Percentiles rank a stretch among this genome's conserved stretches.
These are phyloP conservation scores for Trypanosoma platydactyli DNA, from an alignment of 208 protist genomes.

Conservation along the genomic window DNA sequence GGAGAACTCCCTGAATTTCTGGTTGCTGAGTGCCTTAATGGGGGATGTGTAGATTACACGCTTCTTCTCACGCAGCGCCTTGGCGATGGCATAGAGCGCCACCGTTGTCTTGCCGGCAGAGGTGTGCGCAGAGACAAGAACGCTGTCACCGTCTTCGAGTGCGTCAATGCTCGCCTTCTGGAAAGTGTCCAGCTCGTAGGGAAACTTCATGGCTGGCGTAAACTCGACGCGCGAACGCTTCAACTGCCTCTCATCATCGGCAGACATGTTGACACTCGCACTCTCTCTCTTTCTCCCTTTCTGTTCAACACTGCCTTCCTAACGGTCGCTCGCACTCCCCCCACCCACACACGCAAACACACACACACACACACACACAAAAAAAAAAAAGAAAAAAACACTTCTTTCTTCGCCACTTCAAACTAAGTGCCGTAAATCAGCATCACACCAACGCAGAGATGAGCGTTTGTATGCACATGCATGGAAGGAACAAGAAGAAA, in stretches of 20 bases:
- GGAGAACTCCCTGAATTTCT: constrained; percentile 99
- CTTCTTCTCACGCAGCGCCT: constrained; percentile 96
- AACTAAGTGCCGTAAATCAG: too few species aligned
- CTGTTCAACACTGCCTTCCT: background rate
- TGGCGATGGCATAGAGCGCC: constrained; percentile 99
- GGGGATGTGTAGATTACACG: constrained; percentile 99
- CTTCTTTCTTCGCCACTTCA: too few species aligned
- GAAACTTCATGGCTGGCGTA: constrained; percentile 91
- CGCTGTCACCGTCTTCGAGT: constrained; percentile 96
- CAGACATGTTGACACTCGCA: constrained; percentile 18
- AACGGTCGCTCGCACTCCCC: background rate
- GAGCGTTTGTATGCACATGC: too few species aligned
- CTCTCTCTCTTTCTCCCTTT: constrained; percentile 20
- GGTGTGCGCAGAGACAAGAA: constrained; percentile 99
- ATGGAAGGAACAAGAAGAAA: too few species aligned
- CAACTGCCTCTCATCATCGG: constrained; percentile 31
- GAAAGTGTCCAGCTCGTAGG: constrained; percentile 96
- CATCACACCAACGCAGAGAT: too few species aligned
- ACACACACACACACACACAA: too few species aligned
- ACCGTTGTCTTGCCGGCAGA: constrained; percentile 99
- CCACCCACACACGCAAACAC: background rate
- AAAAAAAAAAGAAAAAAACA: too few species aligned
- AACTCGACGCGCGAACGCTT: constrained; percentile 72
- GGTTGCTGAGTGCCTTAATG: constrained; percentile 99
- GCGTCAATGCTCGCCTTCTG: constrained; percentile 94